These are phyloP conservation scores for Fonsecaea multimorphosa DNA, from an alignment of 2,329 filamentous ascomycete genomes.

Conservation along the genomic window DNA sequence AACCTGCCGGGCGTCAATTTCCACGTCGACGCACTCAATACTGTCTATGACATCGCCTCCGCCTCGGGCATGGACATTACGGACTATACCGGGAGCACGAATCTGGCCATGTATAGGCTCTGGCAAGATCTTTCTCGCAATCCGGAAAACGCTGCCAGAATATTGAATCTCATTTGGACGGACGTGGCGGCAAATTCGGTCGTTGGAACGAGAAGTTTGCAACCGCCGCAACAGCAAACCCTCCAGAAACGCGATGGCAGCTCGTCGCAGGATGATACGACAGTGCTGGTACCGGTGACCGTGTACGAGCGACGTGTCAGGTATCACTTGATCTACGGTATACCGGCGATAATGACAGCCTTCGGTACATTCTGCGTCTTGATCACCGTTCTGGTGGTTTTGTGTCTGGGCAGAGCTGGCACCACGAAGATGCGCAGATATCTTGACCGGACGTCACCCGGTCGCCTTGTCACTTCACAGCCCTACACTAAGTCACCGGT, in stretches of 20 bases:
- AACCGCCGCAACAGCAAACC: conserved; percentile 19
- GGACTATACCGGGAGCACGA: conserved; percentile 43
- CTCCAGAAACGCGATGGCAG: conserved; percentile 11
- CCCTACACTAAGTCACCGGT: not conserved
- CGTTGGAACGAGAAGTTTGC: conserved; percentile 42
- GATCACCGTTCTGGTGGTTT: conserved; percentile 44
- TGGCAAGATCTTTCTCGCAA: conserved; percentile 49
- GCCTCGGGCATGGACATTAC: not conserved
- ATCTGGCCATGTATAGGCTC: conserved; percentile 47
- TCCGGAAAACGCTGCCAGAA: conserved; percentile 41
- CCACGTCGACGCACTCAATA: not conserved
- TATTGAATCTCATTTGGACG: conserved; percentile 55
- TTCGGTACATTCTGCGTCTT: conserved; percentile 48
- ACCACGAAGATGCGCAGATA: conserved; percentile 8
- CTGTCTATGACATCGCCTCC: not conserved
- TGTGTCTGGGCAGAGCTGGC: conserved; percentile 43
- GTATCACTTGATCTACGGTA: conserved; percentile 44
- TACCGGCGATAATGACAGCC: conserved; percentile 45
- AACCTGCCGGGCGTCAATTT: conserved; percentile 5
- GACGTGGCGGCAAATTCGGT: conserved; percentile 52
- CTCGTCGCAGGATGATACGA: not conserved
- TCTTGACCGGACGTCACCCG: conserved; percentile 7
- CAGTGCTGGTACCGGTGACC: conserved; percentile 38
- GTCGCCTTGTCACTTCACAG: conserved; percentile 2
- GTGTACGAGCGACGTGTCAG: conserved; percentile 41